Evolutionary conservation across 148 eudicot genomes (phyloP).

Genomic region (Pouteria glomerata): DNA sequence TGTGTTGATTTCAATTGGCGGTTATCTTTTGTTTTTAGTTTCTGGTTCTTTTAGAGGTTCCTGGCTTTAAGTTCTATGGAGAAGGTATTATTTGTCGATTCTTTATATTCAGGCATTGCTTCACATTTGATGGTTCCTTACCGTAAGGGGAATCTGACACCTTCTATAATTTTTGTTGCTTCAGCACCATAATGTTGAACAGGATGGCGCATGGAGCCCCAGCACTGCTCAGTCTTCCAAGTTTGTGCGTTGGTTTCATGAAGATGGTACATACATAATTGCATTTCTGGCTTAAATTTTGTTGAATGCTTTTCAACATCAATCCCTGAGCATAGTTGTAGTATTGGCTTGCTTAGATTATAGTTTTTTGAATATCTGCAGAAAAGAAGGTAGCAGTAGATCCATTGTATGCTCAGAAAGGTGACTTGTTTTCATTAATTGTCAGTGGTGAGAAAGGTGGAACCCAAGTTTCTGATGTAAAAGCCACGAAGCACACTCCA

Average conservation of each 20-base stretch:
- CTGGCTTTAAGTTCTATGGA: neutral
- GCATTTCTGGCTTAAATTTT: neutral
- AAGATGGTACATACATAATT: constrained; percentile 51
- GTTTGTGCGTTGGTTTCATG: constrained; percentile 79
- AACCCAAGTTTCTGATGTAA: constrained; percentile 23
- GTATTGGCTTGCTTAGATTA: neutral
- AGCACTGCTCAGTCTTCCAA: constrained; percentile 53
- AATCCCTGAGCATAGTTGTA: neutral
- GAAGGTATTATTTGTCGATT: neutral
- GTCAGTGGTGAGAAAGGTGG: constrained; percentile 63
- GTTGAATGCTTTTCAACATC: neutral
- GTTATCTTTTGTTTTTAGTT: neutral
- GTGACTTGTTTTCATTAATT: constrained; percentile 67
- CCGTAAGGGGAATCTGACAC: constrained; percentile 4
- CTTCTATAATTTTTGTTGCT: constrained; percentile 13
- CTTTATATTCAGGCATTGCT: neutral
- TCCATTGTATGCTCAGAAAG: constrained; percentile 35
- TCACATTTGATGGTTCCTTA: neutral
- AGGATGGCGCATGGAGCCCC: constrained; percentile 49
- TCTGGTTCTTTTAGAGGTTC: neutral
- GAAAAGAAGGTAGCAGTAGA: constrained; percentile 41
- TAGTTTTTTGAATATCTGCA: constrained; percentile 23
- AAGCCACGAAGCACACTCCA: constrained; percentile 16
- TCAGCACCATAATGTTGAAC: constrained; percentile 38
- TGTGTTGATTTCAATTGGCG: neutral